phyloP scores from a whole-genome alignment of 1,139 yeast genomes.

The Suhomyces kunorum region DNA sequence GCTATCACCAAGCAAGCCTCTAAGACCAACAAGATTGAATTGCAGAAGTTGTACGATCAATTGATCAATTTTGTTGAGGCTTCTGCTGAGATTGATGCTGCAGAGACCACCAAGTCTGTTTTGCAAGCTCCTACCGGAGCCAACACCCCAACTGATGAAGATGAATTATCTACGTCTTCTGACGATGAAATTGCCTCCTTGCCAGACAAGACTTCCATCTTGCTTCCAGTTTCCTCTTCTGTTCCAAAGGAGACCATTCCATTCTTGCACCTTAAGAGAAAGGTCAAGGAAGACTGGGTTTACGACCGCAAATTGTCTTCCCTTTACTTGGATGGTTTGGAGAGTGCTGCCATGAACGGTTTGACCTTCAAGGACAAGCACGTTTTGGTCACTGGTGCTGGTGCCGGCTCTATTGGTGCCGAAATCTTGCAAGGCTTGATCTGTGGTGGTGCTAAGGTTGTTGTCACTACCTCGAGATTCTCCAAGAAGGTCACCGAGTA shows the following conservation, averaged over 20 bases:
- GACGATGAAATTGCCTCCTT: slow-evolving; percentile 84
- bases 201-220: slow-evolving; percentile 67
- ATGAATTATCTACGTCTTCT: slow-evolving; percentile 47
- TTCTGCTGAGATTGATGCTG: slow-evolving; percentile 62
- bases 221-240: slow-evolving; percentile 71
- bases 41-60: slow-evolving; percentile 78
- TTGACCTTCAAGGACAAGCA: slow-evolving; percentile 84
- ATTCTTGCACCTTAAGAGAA: slow-evolving; percentile 87
- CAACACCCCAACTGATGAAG: slow-evolving; percentile 52
- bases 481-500: slow-evolving; percentile 93
- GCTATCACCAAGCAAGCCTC: slow-evolving; percentile 74
- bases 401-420: slow-evolving; percentile 98
- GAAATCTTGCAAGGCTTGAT: slow-evolving; percentile 92
- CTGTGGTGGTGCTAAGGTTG: slow-evolving; percentile 96
- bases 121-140: slow-evolving; percentile 39
- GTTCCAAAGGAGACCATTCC: slow-evolving; percentile 88
- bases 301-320: slow-evolving; percentile 81
- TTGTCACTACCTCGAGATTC: slow-evolving; percentile 95
- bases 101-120: slow-evolving; percentile 45
- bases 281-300: slow-evolving; percentile 76
- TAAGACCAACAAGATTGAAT: slow-evolving; percentile 66
- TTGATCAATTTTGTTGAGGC: slow-evolving; percentile 72
- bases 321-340: slow-evolving; percentile 83
- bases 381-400: slow-evolving; percentile 96
- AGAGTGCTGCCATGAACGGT: slow-evolving; percentile 91